Conservation (phyloP, 2,329 filamentous ascomycete genomes). For the Eutypella sp. region DNA sequence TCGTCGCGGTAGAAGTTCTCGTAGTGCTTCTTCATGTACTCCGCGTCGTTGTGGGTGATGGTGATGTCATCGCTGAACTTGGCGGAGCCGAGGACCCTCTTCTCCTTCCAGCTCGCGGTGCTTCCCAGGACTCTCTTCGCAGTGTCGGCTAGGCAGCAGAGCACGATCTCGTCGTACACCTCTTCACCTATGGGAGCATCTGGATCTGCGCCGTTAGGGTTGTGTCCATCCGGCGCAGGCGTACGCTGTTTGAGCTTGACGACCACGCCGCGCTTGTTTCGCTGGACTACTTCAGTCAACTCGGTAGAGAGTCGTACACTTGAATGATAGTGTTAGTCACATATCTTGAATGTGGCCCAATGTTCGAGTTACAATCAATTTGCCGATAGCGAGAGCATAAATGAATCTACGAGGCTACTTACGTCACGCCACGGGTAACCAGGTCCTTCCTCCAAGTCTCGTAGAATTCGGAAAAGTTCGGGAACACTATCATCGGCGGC, state of each 20-base stretch:
- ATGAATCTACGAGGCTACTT: not conserved
- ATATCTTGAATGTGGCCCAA: no score
- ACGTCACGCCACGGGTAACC: constrained; percentile 42
- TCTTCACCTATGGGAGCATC: constrained; percentile 44
- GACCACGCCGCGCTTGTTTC: constrained; percentile 44
- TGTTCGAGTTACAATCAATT: constrained; percentile 16
- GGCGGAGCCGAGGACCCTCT: constrained; percentile 63
- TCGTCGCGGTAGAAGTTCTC: constrained; percentile 52
- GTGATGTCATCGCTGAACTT: constrained; percentile 68
- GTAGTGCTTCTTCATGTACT: constrained; percentile 65
- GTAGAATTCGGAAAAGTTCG: constrained; percentile 52
- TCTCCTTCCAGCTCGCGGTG: constrained; percentile 56
- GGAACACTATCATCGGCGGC: constrained; percentile 56
- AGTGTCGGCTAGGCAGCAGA: constrained; percentile 62
- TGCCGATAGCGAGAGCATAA: not conserved
- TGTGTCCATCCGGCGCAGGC: constrained; percentile 26
- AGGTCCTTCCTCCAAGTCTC: constrained; percentile 46
- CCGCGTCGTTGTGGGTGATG: constrained; percentile 60
- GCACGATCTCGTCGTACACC: constrained; percentile 60
- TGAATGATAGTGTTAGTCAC: no score
- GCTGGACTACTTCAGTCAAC: constrained; percentile 41
- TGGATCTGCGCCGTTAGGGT: constrained; percentile 23
- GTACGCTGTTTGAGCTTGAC: constrained; percentile 38
- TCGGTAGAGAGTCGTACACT: constrained; percentile 42
- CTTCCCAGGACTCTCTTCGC: constrained; percentile 55